A percentile compares a stretch with the other conserved stretches of the same genome.
These are phyloP conservation scores for Lactarius quietus DNA, from an alignment of 768 basidiomycete genomes.

Conservation along the genomic window DNA sequence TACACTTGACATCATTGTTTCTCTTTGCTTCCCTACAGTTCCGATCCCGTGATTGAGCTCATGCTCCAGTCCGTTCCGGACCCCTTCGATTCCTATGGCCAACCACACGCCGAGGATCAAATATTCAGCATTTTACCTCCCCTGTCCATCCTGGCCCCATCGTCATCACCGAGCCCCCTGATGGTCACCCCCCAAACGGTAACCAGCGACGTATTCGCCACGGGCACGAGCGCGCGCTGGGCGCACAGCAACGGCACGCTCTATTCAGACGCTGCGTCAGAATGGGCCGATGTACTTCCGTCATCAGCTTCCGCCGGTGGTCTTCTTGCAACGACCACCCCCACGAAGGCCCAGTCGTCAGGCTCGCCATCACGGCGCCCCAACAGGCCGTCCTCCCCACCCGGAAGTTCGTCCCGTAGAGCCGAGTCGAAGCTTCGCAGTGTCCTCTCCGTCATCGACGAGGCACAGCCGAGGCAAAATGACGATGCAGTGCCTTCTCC, in stretches of 20 bases:
- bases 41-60: conserved; percentile 86
- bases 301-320: conserved; percentile 28
- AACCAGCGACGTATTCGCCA: conserved; percentile 20
- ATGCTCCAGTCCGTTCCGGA: conserved; percentile 89
- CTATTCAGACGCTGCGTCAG: conserved; percentile 39
- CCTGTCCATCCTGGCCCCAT: conserved; percentile 62
- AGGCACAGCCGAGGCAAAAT: conserved; percentile 37
- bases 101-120: conserved; percentile 81
- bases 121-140: conserved; percentile 93
- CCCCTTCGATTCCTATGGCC: conserved; percentile 90
- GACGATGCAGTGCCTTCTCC: conserved; percentile 1
- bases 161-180: conserved; percentile 59
- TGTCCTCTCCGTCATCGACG: conserved; percentile 70
- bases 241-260: conserved; percentile 26
- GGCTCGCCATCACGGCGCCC: conserved; percentile 39
- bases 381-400: conserved; percentile 22
- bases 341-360: conserved; percentile 43
- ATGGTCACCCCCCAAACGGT: conserved; percentile 38
- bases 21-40: conserved; percentile 39
- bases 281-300: conserved; percentile 45
- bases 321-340: conserved; percentile 26
- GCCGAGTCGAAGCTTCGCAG: conserved; percentile 62
- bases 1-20: background rate
- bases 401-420: conserved; percentile 30
- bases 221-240: conserved; percentile 27